Conservation (phyloP, 1,284 basidiomycete genomes). For the Tilletia caries region DNA sequence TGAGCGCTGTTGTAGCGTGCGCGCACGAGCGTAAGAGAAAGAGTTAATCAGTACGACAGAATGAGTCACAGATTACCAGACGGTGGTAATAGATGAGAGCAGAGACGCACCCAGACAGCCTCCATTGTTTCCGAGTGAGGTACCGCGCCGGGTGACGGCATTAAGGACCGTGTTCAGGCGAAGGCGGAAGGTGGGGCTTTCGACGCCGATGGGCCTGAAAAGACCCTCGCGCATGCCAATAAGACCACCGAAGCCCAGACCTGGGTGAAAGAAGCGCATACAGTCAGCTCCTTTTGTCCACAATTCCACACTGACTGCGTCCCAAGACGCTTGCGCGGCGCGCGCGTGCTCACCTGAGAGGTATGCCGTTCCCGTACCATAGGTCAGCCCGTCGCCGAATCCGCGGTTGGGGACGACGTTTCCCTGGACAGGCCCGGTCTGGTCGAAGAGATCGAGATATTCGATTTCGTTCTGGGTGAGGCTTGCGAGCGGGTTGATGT, state of each 20-base stretch:
- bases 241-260: constrained; percentile 84
- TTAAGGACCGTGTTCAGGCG: constrained; percentile 96
- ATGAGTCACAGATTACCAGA: too few species aligned
- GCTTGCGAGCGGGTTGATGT: constrained; percentile 62
- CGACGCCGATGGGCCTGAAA: constrained; percentile 68
- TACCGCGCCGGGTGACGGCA: constrained; percentile 90
- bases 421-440: constrained; percentile 43
- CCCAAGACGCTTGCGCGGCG: too few species aligned
- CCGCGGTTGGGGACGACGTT: constrained; percentile 63
- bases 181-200: constrained; percentile 62
- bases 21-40: neutral
- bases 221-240: constrained; percentile 96
- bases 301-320: too few species aligned
- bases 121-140: constrained; percentile 96
- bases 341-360: constrained; percentile 72
- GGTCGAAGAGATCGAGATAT: constrained; percentile 53
- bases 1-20: constrained; percentile 66
- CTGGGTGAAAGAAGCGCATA: constrained; percentile 64
- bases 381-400: constrained; percentile 98
- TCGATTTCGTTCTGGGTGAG: constrained; percentile 51
- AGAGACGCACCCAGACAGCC: constrained; percentile 82
- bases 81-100: too few species aligned
- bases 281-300: neutral
- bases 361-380: constrained; percentile 98
- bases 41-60: neutral